These are phyloP conservation scores for Cystobasidium sp. DNA, from an alignment of 1,284 basidiomycete genomes.

Conservation along the genomic window DNA sequence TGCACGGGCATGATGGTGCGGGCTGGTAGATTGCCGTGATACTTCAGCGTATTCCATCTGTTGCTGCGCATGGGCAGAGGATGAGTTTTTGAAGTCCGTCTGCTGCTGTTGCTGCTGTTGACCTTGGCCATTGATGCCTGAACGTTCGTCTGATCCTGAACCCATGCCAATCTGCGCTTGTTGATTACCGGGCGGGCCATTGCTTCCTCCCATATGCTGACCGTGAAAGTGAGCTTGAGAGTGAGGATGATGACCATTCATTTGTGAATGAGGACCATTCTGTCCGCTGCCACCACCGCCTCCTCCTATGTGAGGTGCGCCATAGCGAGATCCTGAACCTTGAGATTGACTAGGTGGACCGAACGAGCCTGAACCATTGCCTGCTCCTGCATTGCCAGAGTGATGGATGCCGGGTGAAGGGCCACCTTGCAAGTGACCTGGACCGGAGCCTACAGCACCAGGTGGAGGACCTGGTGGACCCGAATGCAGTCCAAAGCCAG, in stretches of 20 bases:
- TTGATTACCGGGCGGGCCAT: slow-evolving; percentile 17
- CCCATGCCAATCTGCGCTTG: slow-evolving; percentile 30
- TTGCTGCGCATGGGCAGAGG: slow-evolving; percentile 54
- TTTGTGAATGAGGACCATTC: slow-evolving; percentile 15
- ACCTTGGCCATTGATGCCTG: slow-evolving; percentile 40
- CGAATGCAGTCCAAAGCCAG: slow-evolving; percentile 45
- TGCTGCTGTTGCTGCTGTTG: slow-evolving; percentile 39
- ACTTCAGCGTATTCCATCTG: slow-evolving; percentile 53
- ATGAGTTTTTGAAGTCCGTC: slow-evolving; percentile 41
- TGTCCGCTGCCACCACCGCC: not conserved
- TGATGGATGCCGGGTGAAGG: slow-evolving; percentile 30
- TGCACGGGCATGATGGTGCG: slow-evolving; percentile 64
- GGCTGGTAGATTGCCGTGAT: slow-evolving; percentile 61
- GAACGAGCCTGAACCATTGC: slow-evolving; percentile 11
- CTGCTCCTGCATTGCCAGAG: slow-evolving; percentile 28
- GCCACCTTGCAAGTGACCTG: slow-evolving; percentile 26
- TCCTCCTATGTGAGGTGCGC: slow-evolving; percentile 15
- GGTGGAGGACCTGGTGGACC: slow-evolving; percentile 44
- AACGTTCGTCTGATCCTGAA: slow-evolving; percentile 13
- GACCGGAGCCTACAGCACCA: slow-evolving; percentile 26
- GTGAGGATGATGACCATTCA: slow-evolving; percentile 36
- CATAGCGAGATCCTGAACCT: slow-evolving; percentile 24
- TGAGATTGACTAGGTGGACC: slow-evolving; percentile 14
- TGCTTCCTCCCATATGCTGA: slow-evolving; percentile 28
- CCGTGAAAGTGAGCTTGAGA: slow-evolving; percentile 37